These are phyloP conservation scores for Ampelocalamus luodianensis DNA, from an alignment of 176 grass and related monocot species.

Conservation along the genomic window DNA sequence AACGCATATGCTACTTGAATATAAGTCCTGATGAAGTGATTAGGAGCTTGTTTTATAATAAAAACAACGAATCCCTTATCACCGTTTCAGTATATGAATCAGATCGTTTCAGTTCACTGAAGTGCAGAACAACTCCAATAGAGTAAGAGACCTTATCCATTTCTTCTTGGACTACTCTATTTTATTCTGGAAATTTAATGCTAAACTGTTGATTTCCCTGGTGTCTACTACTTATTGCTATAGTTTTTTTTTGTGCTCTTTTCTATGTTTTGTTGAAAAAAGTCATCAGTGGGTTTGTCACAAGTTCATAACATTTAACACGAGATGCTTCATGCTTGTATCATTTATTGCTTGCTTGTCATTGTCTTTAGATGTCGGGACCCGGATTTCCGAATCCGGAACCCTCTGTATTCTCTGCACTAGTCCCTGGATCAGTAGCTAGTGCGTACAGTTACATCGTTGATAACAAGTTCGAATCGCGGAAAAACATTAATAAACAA, in stretches of 20 bases:
- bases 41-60: constrained; percentile 80
- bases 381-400: no score
- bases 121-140: constrained; percentile 83
- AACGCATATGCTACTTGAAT: constrained; percentile 87
- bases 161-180: constrained; percentile 22
- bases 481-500: no score
- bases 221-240: neutral
- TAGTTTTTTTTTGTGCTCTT: neutral
- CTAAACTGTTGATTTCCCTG: constrained; percentile 4
- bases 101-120: constrained; percentile 73
- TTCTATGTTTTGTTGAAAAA: neutral
- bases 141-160: constrained; percentile 58
- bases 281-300: neutral
- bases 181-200: constrained; percentile 17
- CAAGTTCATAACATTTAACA: neutral
- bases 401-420: no score
- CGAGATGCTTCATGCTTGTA: neutral
- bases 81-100: constrained; percentile 79
- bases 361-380: neutral
- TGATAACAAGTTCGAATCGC: no score
- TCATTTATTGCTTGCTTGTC: neutral
- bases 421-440: no score
- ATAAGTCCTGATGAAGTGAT: constrained; percentile 80
- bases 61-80: constrained; percentile 73
- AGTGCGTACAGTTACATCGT: no score